Evolutionary conservation across 2,329 filamentous ascomycete genomes (phyloP), one percentile per base, ranked within the genome.

Genomic region (Claviceps pazoutovae): DNA sequence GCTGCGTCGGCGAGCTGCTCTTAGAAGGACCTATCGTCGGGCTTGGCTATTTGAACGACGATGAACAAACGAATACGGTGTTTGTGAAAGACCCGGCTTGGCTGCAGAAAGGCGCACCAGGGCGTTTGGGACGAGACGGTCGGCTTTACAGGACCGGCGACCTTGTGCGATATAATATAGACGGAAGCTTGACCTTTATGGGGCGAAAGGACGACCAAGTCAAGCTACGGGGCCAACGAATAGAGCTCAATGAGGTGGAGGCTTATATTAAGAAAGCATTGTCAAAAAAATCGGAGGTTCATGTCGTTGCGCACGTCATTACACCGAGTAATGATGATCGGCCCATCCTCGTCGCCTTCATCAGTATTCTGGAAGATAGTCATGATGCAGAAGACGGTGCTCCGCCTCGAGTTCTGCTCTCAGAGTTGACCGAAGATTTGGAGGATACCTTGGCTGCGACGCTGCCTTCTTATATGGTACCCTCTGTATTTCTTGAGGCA

Each of bases 181-280:
- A 61, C 36, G 54, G 56, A 2, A 54, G 56, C 0, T 55, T 62
- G 2, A 58, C 59, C 45, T 62, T 59, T 48, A 52, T 61, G 13
- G 59, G 60, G 0, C 59, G 60, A 8, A 53, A 59, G 17, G 60
- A 62, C 26, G 46, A 50, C 1, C 60, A 62, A 19, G 51, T 58
- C 43, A 62, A 62, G 54, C 54, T 63, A 9, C 51, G 58, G 3
- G 61, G 61, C 17, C 57, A 61, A 39, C 57, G 61, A 8, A 49
- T 63, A 17, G 61, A 63, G 49, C 52, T 55, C 0, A 55, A 44
- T 1, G 58, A 59, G 30, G 52, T 60, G 1, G 58, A 60, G 34
- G 23, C 30, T 16, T 16, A 41, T 17, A 17, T 48, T 5, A n/a
- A 26, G 30, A n/a, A 19, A 8, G 19, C 17, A 4, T 1, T 47